A percentile compares a stretch with the other conserved stretches of the same genome.
Evolutionary conservation across 1,284 basidiomycete species (phyloP).

Genomic region (Retiboletus flavoniger): DNA sequence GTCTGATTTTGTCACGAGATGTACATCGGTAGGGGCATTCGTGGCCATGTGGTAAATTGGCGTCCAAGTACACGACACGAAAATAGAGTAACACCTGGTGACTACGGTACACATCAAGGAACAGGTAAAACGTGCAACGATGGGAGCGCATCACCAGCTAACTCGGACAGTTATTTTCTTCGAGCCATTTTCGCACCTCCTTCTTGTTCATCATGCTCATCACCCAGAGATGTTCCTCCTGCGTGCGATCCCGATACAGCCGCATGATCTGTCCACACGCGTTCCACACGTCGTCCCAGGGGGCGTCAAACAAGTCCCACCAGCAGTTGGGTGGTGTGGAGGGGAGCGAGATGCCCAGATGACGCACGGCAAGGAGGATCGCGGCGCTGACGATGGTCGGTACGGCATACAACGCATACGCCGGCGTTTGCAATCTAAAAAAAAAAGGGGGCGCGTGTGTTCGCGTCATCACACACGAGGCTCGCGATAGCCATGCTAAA

Average conservation of each 20-base stretch:
- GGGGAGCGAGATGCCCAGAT: conserved; percentile 71
- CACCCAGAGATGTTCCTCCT: conserved; percentile 39
- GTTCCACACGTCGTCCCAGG: conserved; percentile 81
- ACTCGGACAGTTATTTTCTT: conserved; percentile 38
- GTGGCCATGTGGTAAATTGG: not conserved
- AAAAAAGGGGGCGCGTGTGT: not conserved
- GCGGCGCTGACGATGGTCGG: conserved; percentile 87
- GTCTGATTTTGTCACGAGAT: too few species aligned
- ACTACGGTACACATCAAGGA: not conserved
- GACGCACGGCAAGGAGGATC: conserved; percentile 74
- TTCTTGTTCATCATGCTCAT: conserved; percentile 63
- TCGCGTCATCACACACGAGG: not conserved
- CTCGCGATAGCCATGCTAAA: not conserved
- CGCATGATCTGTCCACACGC: conserved; percentile 79
- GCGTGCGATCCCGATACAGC: conserved; percentile 58
- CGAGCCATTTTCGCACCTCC: conserved; percentile 74
- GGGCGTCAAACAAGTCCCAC: conserved; percentile 88
- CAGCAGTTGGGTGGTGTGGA: conserved; percentile 66
- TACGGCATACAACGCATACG: conserved; percentile 85
- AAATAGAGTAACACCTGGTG: not conserved
- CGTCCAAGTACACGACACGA: not conserved
- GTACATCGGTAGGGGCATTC: too few species aligned
- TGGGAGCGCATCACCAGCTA: conserved; percentile 10
- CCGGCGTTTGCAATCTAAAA: conserved; percentile 81
- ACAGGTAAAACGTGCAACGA: not conserved